Evolutionary conservation across 495 filamentous ascomycete species (phyloP).

Genomic region (Patellaria atrata): DNA sequence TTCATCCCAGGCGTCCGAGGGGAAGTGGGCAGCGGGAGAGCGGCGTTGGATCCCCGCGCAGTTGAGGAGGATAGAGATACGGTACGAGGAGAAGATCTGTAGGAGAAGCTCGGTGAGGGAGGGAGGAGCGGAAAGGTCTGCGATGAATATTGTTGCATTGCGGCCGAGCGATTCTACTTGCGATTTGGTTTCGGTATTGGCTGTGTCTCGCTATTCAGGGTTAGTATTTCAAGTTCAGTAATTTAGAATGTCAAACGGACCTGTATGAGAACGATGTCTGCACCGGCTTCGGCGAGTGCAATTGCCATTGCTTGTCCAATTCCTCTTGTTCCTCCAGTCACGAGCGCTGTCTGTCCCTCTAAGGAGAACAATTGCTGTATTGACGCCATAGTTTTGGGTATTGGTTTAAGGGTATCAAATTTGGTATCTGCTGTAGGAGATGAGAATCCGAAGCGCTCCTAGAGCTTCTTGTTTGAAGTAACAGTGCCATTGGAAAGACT

Average conservation of each 20-base stretch:
- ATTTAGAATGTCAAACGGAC: conserved; percentile 9
- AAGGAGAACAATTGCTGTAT: conserved; percentile 29
- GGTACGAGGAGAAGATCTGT: conserved; percentile 41
- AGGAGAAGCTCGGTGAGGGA: conserved; percentile 50
- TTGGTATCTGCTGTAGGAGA: conserved; percentile 8
- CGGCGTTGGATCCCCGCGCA: conserved; percentile 76
- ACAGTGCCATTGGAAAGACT: not conserved
- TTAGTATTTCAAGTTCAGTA: conserved; percentile 1
- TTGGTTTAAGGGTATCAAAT: conserved; percentile 4
- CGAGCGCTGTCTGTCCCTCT: conserved; percentile 56
- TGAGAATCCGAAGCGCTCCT: conserved; percentile 2
- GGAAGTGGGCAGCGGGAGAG: conserved; percentile 64
- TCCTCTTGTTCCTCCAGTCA: conserved; percentile 79
- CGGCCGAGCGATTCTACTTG: conserved; percentile 51
- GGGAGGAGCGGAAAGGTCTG: conserved; percentile 51
- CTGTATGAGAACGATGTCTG: conserved; percentile 60
- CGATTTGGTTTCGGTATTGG: conserved; percentile 47
- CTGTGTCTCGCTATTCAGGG: conserved; percentile 42
- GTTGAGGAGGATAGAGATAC: conserved; percentile 59
- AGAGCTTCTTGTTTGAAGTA: conserved; percentile 1
- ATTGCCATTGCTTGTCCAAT: conserved; percentile 78
- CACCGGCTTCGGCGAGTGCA: conserved; percentile 69
- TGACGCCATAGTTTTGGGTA: conserved; percentile 18
- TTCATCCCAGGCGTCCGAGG: conserved; percentile 68
- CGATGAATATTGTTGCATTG: conserved; percentile 50